Evolutionary conservation across 129 eudicot genomes (phyloP).

Genomic region (Artemisia tridentata): DNA sequence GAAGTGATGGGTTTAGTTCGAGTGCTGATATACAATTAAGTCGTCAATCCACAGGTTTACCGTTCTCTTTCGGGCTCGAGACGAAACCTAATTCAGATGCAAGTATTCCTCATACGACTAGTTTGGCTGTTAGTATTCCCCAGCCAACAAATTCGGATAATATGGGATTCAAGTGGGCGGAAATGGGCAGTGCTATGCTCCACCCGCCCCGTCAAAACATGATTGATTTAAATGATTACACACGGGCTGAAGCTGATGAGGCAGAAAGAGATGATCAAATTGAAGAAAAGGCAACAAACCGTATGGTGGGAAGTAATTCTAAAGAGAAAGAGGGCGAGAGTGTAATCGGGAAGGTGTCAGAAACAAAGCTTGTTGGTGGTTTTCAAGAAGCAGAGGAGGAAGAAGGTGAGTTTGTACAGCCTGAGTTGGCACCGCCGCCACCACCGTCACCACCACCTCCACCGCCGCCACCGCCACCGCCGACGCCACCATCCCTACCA

Average conservation of each 20-base stretch:
- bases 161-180: conserved; percentile 30
- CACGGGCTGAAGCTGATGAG: conserved; percentile 36
- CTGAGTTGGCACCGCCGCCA: conserved; percentile 21
- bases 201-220: conserved; percentile 40
- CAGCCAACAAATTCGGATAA: conserved; percentile 28
- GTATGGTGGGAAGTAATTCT: conserved; percentile 22
- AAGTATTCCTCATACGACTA: conserved; percentile 26
- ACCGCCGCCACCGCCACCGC: background rate
- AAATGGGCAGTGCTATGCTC: conserved; percentile 41
- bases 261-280: conserved; percentile 29
- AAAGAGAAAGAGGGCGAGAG: conserved; percentile 26
- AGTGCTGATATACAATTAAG: conserved; percentile 51
- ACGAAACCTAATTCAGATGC: conserved; percentile 28
- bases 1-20: conserved; percentile 62
- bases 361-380: conserved; percentile 11
- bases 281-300: conserved; percentile 23
- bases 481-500: background rate
- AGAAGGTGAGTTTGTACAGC: conserved; percentile 38
- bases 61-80: conserved; percentile 35
- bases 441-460: conserved; percentile 12
- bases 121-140: conserved; percentile 24
- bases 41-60: conserved; percentile 39
- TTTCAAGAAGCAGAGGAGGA: conserved; percentile 26
- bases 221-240: conserved; percentile 35
- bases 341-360: conserved; percentile 7